Evolutionary conservation across 352 stramenopile genomes (phyloP), one percentile per base, ranked within the genome.

Genomic region (Globisporangium ultimum): DNA sequence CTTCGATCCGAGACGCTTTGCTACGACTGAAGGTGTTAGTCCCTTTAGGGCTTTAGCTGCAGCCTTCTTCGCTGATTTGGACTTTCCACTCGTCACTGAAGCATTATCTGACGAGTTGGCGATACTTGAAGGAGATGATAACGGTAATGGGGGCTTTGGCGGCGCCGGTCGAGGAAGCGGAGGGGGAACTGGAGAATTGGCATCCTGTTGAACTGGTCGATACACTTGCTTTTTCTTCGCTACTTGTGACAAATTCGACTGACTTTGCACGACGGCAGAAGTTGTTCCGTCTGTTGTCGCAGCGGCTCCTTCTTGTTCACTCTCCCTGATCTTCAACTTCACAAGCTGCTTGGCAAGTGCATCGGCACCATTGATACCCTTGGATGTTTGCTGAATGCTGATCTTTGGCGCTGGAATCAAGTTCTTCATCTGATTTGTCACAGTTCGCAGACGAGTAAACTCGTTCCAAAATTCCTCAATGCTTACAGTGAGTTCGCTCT

Each of bases 1-100:
- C 41, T 64, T 64, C 38, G 60, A 67, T 12, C 64, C 64, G 34
- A 74, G 18, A 41, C 62, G 65, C 49, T 79, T 84, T 20, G 61
- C 71, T 46, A 84, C 69, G 53, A 70, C 73, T 0, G 71, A 67
- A 61, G 74, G 74, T 46, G 70, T 78, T 22, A 83, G 52, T 1
- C 69, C 66, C 48, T 76, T 75, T 13, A 75, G 24, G 8, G 53
- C 57, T 32, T 64, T 64, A 34, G 45, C 41, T 34, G 59, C 60
- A n/a, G 14, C 13, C 34, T 55, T 53, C 32, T 48, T 50, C 52
- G 63, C 61, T 34, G 56, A 40, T 22, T 49, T 73, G 32, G 22
- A 65, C 43, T 11, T 62, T 21, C 1, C 34, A 38, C 21, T 57
- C 9, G 11, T 48, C 5, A 56, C 56, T 4, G 28, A 43, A 45